Evolutionary conservation across 1,139 yeast genomes (phyloP).

Genomic region (Debaryomycetaceae sp.): DNA sequence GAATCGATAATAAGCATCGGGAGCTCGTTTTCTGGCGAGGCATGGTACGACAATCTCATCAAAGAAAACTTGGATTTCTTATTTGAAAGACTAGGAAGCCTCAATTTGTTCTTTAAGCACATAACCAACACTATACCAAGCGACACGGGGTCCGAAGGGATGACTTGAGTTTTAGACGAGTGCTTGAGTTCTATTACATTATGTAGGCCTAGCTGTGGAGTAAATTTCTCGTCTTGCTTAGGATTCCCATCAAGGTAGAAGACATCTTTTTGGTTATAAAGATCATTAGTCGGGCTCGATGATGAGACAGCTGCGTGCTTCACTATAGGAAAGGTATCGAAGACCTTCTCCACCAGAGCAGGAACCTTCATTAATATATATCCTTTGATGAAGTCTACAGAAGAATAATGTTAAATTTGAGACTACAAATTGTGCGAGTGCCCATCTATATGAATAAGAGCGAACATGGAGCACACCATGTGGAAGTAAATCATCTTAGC

Average conservation of each 20-base stretch:
- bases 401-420: no score
- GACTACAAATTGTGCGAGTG: neutral
- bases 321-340: slow-evolving; percentile 48
- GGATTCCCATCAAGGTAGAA: slow-evolving; percentile 13
- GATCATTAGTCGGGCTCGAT: slow-evolving; percentile 14
- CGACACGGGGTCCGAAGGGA: slow-evolving; percentile 48
- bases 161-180: slow-evolving; percentile 7
- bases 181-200: slow-evolving; percentile 24
- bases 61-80: slow-evolving; percentile 17
- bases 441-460: no score
- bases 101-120: slow-evolving; percentile 30
- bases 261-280: slow-evolving; percentile 11
- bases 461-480: no score
- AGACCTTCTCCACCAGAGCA: slow-evolving; percentile 34
- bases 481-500: no score
- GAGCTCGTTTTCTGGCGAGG: slow-evolving; percentile 39
- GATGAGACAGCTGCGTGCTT: slow-evolving; percentile 29
- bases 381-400: no score
- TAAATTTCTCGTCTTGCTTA: slow-evolving; percentile 5
- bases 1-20: slow-evolving; percentile 46
- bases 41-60: slow-evolving; percentile 33
- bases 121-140: slow-evolving; percentile 31
- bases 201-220: slow-evolving; percentile 41
- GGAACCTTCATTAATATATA: slow-evolving; percentile 43
- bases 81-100: slow-evolving; percentile 20